Conservation (phyloP, 2,329 filamentous ascomycete species). For the Fusarium burgessii region DNA sequence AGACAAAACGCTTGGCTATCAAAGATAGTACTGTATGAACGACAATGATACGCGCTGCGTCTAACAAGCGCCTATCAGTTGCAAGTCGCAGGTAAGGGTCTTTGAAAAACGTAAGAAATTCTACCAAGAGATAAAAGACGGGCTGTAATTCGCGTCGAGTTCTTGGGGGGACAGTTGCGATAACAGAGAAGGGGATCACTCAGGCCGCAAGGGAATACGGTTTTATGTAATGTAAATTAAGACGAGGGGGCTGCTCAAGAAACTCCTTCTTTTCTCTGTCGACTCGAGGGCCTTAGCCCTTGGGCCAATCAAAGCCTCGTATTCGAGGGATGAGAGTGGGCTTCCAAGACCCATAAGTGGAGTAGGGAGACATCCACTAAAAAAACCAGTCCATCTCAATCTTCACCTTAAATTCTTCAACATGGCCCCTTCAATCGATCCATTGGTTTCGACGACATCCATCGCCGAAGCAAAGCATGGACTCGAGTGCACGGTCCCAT, state of each 20-base stretch:
- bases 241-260: constrained; percentile 45
- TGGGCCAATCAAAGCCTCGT: constrained; percentile 35
- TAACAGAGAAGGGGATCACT: constrained; percentile 50
- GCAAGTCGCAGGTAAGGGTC: constrained; percentile 41
- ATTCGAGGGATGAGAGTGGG: constrained; percentile 9
- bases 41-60: constrained; percentile 41
- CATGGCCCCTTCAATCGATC: not conserved
- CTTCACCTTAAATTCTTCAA: constrained; percentile 36
- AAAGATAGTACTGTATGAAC: constrained; percentile 28
- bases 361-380: constrained; percentile 36
- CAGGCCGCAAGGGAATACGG: constrained; percentile 44
- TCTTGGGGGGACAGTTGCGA: constrained; percentile 48
- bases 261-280: constrained; percentile 40
- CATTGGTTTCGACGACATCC: not conserved
- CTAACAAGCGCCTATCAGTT: constrained; percentile 47
- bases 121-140: constrained; percentile 50
- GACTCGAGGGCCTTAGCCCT: constrained; percentile 34
- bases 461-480: not conserved
- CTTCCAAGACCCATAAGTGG: constrained; percentile 22
- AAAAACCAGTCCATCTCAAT: constrained; percentile 41
- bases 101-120: constrained; percentile 49
- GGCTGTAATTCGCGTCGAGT: constrained; percentile 46
- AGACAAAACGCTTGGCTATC: constrained; percentile 36
- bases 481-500: constrained; percentile 21
- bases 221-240: constrained; percentile 57